Evolutionary conservation across 1,284 basidiomycete species (phyloP).

Genomic region (Trametes versicolor): DNA sequence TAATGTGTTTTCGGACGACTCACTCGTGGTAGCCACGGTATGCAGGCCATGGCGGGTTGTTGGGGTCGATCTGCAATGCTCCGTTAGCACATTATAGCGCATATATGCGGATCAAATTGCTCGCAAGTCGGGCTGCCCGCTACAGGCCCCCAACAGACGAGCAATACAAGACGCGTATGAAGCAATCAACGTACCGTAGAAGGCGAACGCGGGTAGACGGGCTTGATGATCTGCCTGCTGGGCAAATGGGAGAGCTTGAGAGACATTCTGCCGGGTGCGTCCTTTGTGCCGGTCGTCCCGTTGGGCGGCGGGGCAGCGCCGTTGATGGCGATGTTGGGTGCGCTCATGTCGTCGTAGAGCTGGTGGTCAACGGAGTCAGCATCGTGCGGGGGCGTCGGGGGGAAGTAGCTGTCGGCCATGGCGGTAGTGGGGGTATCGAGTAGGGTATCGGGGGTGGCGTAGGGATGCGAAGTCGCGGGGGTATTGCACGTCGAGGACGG

Average conservation of each 20-base stretch:
- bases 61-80: conserved; percentile 74
- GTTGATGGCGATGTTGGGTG: conserved; percentile 31
- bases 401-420: conserved; percentile 37
- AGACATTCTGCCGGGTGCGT: conserved; percentile 62
- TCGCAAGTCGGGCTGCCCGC: neutral
- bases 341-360: conserved; percentile 21
- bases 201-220: conserved; percentile 76
- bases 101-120: conserved; percentile 9
- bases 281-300: conserved; percentile 37
- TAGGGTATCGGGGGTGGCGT: neutral
- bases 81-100: conserved; percentile 6
- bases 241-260: conserved; percentile 78
- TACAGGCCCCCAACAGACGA: neutral
- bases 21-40: conserved; percentile 87
- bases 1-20: conserved; percentile 1
- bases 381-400: conserved; percentile 36
- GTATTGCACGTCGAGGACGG: neutral
- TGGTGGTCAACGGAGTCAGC: conserved; percentile 25
- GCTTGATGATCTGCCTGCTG: conserved; percentile 72
- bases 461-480: neutral
- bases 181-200: conserved; percentile 59
- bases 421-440: conserved; percentile 3
- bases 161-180: too few species aligned
- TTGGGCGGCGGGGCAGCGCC: conserved; percentile 37
- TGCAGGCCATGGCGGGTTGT: conserved; percentile 97